phyloP scores from a whole-genome alignment of 1,284 basidiomycete species.

The Kwoniella shivajii region DNA sequence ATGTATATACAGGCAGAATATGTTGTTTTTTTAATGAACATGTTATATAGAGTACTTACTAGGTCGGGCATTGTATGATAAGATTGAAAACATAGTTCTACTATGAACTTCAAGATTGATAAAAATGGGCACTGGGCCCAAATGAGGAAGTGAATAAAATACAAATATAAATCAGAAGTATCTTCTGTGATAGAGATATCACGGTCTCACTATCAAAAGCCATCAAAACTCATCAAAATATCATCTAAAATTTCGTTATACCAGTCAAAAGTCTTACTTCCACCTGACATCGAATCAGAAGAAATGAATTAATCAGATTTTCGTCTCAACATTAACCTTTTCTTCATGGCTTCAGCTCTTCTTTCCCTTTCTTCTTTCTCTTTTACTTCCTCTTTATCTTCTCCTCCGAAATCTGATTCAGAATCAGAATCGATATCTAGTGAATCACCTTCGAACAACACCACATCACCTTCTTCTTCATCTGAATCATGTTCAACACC shows the following conservation, averaged over 20 bases:
- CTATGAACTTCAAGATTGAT: neutral
- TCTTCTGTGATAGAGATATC: neutral
- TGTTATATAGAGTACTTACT: no score
- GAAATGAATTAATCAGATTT: slow-evolving; percentile 19
- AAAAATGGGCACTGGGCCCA: slow-evolving; percentile 2
- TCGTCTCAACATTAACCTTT: slow-evolving; percentile 28
- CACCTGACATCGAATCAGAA: neutral
- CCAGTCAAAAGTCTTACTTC: neutral
- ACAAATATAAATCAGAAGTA: neutral
- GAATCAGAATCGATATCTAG: neutral
- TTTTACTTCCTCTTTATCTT: slow-evolving; percentile 18
- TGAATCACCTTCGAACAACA: slow-evolving; percentile 28
- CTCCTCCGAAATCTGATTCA: slow-evolving; percentile 6
- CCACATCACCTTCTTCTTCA: slow-evolving; percentile 39
- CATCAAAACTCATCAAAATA: no score
- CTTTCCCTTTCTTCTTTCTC: slow-evolving; percentile 40
- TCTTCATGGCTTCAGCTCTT: slow-evolving; percentile 36
- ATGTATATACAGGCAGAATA: no score
- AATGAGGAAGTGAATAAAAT: neutral
- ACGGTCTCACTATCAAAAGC: no score
- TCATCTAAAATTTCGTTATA: neutral
- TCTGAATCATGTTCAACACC: slow-evolving; percentile 46
- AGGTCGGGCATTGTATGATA: no score
- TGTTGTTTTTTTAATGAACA: no score
- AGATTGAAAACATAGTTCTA: slow-evolving; percentile 1